Percentiles rank a stretch among this genome's conserved stretches.
phyloP scores from a whole-genome alignment of 164 flowering plant species.

The Piper longum region DNA sequence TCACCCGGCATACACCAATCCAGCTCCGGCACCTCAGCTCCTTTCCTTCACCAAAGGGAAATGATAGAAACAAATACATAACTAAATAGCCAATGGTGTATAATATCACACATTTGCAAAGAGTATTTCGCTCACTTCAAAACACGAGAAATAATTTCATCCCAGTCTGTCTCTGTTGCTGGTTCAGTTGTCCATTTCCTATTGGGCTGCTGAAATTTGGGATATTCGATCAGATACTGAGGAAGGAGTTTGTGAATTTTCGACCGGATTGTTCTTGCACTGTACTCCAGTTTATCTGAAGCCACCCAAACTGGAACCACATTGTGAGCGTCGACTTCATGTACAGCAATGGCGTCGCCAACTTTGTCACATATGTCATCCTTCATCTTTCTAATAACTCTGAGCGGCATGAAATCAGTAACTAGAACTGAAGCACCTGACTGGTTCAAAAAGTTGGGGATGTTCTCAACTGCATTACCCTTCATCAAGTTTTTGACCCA shows the following conservation, averaged over 20 bases:
- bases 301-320: conserved; percentile 86
- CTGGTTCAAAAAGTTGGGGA: conserved; percentile 56
- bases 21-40: conserved; percentile 85
- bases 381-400: conserved; percentile 56
- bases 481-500: conserved; percentile 6
- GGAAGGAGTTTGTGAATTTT: conserved; percentile 79
- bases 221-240: conserved; percentile 64
- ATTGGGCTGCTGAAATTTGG: conserved; percentile 26
- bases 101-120: background rate
- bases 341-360: conserved; percentile 43
- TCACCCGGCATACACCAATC: conserved; percentile 90
- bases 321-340: conserved; percentile 96
- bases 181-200: conserved; percentile 29
- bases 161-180: conserved; percentile 48
- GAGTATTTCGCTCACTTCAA: conserved; percentile 35
- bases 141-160: conserved; percentile 40
- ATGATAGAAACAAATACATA: background rate
- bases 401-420: conserved; percentile 73
- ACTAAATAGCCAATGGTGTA: background rate
- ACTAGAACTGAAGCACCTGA: conserved; percentile 78
- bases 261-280: conserved; percentile 69
- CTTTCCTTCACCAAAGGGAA: conserved; percentile 39
- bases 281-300: conserved; percentile 78
- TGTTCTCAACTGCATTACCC: conserved; percentile 80
- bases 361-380: conserved; percentile 55